Evolutionary conservation across 306 rosid species (phyloP).

Genomic region (Datisca glomerata): DNA sequence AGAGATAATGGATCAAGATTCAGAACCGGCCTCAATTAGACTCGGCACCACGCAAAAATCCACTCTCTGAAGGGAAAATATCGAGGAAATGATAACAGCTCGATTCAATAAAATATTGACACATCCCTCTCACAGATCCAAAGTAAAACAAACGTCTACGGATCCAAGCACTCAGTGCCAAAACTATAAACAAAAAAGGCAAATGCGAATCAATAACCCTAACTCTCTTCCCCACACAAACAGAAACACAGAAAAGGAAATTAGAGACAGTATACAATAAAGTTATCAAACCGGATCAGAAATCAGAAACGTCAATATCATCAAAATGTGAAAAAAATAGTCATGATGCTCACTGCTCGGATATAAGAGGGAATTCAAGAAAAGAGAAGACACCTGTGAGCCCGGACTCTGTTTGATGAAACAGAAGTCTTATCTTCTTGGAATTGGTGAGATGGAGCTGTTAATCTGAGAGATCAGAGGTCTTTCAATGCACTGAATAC

Average conservation of each 20-base stretch:
- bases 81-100: constrained; percentile 6
- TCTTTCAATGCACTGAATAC: constrained; percentile 27
- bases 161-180: constrained; percentile 23
- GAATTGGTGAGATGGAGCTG: constrained; percentile 19
- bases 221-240: background rate
- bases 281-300: background rate
- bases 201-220: constrained; percentile 11
- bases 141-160: constrained; percentile 3
- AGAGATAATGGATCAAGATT: constrained; percentile 9
- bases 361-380: background rate
- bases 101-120: constrained; percentile 10
- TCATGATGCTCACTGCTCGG: background rate
- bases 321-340: constrained; percentile 9
- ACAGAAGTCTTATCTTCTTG: constrained; percentile 29
- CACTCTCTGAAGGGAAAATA: background rate
- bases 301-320: constrained; percentile 9
- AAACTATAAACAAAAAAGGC: constrained; percentile 12
- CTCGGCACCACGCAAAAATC: background rate
- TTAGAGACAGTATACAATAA: background rate
- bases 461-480: constrained; percentile 15
- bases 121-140: constrained; percentile 14
- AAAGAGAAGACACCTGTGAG: constrained; percentile 6
- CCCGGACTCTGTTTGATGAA: constrained; percentile 2
- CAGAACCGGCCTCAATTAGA: constrained; percentile 4
- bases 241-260: background rate